A percentile compares a stretch with the other conserved stretches of the same genome.
phyloP scores from a whole-genome alignment of 495 filamentous ascomycete species.

The Podospora tetraspora region DNA sequence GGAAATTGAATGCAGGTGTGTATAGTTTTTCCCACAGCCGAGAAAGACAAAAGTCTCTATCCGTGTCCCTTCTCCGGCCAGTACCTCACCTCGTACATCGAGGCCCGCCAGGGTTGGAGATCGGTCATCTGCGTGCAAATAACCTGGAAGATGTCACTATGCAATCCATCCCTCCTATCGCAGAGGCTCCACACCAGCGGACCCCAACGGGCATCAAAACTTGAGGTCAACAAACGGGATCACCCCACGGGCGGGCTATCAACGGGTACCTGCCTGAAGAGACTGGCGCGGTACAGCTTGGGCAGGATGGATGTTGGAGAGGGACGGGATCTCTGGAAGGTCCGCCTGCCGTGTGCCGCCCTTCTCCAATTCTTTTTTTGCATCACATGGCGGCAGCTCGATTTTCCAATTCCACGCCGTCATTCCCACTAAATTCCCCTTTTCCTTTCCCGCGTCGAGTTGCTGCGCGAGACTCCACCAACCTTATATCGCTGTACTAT shows the following conservation, averaged over 20 bases:
- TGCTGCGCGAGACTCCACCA: neutral
- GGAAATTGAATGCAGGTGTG: neutral
- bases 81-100: neutral
- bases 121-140: constrained; percentile 13
- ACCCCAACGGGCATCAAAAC: neutral
- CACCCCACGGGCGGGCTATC: neutral
- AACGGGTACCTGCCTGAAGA: neutral
- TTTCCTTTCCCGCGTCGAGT: neutral
- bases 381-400: neutral
- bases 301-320: neutral
- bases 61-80: neutral
- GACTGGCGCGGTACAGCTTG: neutral
- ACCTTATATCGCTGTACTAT: neutral
- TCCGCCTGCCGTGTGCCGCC: neutral
- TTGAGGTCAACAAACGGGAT: neutral
- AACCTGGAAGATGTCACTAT: constrained; percentile 2
- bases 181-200: neutral
- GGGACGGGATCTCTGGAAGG: neutral
- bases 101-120: neutral
- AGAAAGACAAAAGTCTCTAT: neutral
- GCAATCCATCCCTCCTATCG: neutral
- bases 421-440: neutral
- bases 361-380: neutral
- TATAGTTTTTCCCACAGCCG: neutral
- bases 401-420: neutral